These are phyloP conservation scores for Penicillium desertorum DNA, from an alignment of 495 filamentous ascomycete species.

Conservation along the genomic window DNA sequence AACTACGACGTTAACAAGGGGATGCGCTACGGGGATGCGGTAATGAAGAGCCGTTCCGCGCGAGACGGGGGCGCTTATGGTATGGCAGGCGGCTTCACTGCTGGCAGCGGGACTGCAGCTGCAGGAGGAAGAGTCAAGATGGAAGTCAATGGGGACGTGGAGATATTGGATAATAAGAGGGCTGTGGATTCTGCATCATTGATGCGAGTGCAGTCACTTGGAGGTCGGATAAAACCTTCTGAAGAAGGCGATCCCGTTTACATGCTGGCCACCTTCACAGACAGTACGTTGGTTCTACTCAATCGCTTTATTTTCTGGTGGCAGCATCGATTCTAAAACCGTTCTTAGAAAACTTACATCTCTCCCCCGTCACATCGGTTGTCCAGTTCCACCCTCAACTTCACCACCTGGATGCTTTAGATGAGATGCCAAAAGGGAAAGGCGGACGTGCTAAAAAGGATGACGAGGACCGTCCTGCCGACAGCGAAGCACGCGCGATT, in stretches of 20 bases:
- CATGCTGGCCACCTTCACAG: conserved; percentile 69
- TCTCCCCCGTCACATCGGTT: conserved; percentile 66
- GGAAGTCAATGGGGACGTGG: conserved; percentile 37
- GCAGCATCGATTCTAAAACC: conserved; percentile 17
- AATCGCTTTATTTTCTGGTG: conserved; percentile 6
- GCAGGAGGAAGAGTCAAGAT: conserved; percentile 38
- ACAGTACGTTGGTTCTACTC: conserved; percentile 45
- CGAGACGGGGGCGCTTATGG: conserved; percentile 59
- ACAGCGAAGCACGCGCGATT: conserved; percentile 58
- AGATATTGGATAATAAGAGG: conserved; percentile 40
- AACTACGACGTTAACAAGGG: conserved; percentile 68
- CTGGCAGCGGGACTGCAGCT: conserved; percentile 28
- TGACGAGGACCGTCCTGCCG: conserved; percentile 46
- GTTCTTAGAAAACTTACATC: conserved; percentile 60
- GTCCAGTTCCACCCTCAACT: conserved; percentile 74
- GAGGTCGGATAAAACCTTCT: conserved; percentile 61
- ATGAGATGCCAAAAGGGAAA: conserved; percentile 47
- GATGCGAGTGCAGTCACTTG: conserved; percentile 54
- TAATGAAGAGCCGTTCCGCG: conserved; percentile 54
- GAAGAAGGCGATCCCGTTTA: conserved; percentile 63
- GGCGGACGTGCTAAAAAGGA: conserved; percentile 42
- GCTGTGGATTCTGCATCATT: conserved; percentile 34
- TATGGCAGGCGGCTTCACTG: conserved; percentile 59
- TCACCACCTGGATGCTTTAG: conserved; percentile 69
- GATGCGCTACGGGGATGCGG: conserved; percentile 62